A percentile compares a stretch with the other conserved stretches of the same genome.
These are phyloP conservation scores for Umbelopsis sp. DNA, from an alignment of 192 early-diverging fungal genomes.

Conservation along the genomic window DNA sequence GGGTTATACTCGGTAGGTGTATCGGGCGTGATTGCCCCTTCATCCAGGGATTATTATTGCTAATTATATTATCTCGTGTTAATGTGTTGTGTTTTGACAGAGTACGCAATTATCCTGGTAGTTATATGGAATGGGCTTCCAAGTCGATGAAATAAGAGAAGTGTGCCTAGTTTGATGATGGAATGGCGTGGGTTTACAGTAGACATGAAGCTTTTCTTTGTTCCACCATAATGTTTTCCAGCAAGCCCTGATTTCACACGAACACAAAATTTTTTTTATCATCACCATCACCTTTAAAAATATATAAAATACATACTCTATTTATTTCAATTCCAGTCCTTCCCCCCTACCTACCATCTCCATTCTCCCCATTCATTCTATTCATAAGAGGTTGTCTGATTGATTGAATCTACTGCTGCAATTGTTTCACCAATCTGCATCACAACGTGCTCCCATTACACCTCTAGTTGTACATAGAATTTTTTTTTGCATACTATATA, in stretches of 20 bases:
- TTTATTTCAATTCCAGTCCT: not conserved
- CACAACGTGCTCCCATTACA: not conserved
- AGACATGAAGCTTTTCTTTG: not conserved
- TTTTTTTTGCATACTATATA: not conserved
- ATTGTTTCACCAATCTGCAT: not conserved
- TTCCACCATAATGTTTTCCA: slow-evolving; percentile 2
- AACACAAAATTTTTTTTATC: slow-evolving; percentile 5
- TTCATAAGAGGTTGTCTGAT: no score
- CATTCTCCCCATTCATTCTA: not conserved
- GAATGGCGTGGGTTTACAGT: not conserved
- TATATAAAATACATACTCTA: not conserved
- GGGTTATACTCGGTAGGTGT: slow-evolving; percentile 45
- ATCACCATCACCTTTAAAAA: no score
- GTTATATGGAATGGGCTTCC: slow-evolving; percentile 12
- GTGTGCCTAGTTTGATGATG: no score
- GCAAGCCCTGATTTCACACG: slow-evolving; percentile 17
- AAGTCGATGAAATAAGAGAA: slow-evolving; percentile 3
- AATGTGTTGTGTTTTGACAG: not conserved
- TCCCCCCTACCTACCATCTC: not conserved
- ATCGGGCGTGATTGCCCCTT: not conserved
- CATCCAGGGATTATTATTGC: no score
- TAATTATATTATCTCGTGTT: no score
- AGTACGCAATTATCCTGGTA: slow-evolving; percentile 15
- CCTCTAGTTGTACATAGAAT: not conserved
- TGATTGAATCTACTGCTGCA: no score